phyloP scores from a whole-genome alignment of 208 protist genomes.

The Porcisia hertigi region DNA sequence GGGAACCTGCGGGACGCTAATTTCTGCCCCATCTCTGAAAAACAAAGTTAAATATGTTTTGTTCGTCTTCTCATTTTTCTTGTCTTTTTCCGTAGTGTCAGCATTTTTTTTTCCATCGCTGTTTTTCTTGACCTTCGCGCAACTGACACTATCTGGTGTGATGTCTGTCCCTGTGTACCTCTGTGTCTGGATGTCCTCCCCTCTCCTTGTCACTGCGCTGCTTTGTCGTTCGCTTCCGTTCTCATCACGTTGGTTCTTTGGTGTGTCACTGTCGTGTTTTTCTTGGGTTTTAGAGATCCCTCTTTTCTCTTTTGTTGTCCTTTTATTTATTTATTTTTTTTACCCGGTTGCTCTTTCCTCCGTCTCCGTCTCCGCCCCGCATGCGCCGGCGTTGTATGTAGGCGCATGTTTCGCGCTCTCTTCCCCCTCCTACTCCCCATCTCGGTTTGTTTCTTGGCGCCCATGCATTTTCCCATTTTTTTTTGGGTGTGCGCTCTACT shows the following conservation, averaged over 20 bases:
- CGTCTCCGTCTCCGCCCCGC: too few relatives aligned
- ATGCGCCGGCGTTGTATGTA: too few relatives aligned
- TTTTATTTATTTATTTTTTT: not conserved
- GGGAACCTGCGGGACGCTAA: not conserved
- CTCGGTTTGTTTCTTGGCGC: too few relatives aligned
- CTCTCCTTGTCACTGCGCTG: not conserved
- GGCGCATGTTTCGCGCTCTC: too few relatives aligned
- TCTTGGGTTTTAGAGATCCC: conserved; percentile 1
- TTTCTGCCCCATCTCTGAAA: not conserved
- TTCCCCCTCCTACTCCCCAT: too few relatives aligned
- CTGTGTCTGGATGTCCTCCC: not conserved
- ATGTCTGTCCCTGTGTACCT: not conserved
- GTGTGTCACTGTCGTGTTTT: conserved; percentile 13
- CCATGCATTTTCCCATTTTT: not conserved
- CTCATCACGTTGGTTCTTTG: not conserved
- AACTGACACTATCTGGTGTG: not conserved
- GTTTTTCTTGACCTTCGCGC: not conserved
- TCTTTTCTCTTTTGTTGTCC: not conserved
- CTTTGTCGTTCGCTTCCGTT: not conserved
- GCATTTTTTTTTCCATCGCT: not conserved
- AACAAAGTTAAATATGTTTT: conserved; percentile 1
- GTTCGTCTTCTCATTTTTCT: not conserved
- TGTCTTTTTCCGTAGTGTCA: not conserved
- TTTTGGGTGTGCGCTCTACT: not conserved
- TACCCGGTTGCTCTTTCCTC: not conserved